These are phyloP conservation scores for Brassica napus DNA, from an alignment of 345 rosid species.

Conservation along the genomic window DNA sequence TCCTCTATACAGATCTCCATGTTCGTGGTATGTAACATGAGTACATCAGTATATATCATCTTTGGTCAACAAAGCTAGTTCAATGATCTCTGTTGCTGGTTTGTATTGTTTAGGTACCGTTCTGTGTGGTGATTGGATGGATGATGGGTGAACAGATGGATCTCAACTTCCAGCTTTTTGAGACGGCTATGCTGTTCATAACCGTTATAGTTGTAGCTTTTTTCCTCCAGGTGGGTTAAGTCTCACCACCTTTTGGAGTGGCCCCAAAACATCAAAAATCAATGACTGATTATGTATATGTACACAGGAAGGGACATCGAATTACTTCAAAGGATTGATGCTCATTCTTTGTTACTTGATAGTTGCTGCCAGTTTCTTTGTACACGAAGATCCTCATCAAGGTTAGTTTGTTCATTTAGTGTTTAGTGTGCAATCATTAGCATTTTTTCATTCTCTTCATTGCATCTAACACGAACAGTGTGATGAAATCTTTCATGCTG, in stretches of 20 bases:
- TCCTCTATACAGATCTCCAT: slow-evolving; percentile 95
- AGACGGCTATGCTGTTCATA: slow-evolving; percentile 83
- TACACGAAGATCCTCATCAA: slow-evolving; percentile 58
- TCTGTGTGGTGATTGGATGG: slow-evolving; percentile 86
- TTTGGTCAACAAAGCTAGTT: slow-evolving; percentile 6
- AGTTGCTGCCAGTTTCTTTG: slow-evolving; percentile 85
- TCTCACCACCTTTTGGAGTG: neutral
- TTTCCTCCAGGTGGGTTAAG: slow-evolving; percentile 63
- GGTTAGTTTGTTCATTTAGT: slow-evolving; percentile 33
- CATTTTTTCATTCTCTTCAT: too few relatives aligned
- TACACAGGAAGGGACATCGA: slow-evolving; percentile 82
- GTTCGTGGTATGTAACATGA: slow-evolving; percentile 76
- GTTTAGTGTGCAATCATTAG: too few relatives aligned
- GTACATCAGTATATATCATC: slow-evolving; percentile 17
- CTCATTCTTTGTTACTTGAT: slow-evolving; percentile 83
- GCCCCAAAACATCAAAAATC: neutral
- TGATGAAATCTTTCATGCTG: neutral
- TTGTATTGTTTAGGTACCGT: slow-evolving; percentile 53
- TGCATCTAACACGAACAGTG: neutral
- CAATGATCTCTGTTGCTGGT: neutral
- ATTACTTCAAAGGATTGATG: slow-evolving; percentile 86
- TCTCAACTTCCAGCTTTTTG: slow-evolving; percentile 82
- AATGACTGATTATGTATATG: slow-evolving; percentile 4
- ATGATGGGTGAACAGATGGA: slow-evolving; percentile 84
- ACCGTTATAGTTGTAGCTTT: slow-evolving; percentile 83